These are phyloP conservation scores for Alternaria consortialis DNA, from an alignment of 2,329 filamentous ascomycete species.

Conservation along the genomic window DNA sequence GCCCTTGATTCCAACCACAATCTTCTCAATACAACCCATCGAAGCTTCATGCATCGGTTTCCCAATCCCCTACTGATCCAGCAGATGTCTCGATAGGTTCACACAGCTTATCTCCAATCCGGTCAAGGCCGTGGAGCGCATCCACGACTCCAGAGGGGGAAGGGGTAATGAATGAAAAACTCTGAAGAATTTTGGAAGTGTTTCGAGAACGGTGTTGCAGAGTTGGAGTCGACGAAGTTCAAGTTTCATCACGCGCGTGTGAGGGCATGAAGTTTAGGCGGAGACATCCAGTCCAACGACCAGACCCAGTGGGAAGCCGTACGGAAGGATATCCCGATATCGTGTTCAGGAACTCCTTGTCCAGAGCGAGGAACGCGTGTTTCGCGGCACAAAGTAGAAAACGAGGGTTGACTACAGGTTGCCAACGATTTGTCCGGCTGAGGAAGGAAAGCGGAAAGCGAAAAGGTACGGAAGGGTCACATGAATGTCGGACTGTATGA, in stretches of 20 bases:
- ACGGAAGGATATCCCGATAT: conserved; percentile 13
- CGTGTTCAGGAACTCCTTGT: conserved; percentile 8
- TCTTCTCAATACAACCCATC: conserved; percentile 18
- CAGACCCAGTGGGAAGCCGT: conserved; percentile 9
- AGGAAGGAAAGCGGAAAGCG: conserved; percentile 23
- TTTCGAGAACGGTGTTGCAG: background rate
- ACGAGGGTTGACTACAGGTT: conserved; percentile 13
- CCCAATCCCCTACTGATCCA: conserved; percentile 21
- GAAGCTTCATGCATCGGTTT: conserved; percentile 22
- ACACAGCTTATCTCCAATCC: background rate
- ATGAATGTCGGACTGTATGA: conserved; percentile 5
- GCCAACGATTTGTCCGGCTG: conserved; percentile 11
- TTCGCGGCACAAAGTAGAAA: conserved; percentile 19
- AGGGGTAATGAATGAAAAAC: background rate
- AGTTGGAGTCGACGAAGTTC: background rate
- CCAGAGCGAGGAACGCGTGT: conserved; percentile 14
- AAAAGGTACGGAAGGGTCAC: conserved; percentile 18
- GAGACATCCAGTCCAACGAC: conserved; percentile 24
- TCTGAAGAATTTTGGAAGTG: background rate
- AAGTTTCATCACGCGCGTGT: background rate
- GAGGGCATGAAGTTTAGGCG: conserved; percentile 12
- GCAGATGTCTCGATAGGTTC: conserved; percentile 27
- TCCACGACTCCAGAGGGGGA: background rate
- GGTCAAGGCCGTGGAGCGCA: background rate
- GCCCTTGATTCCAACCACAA: conserved; percentile 7